Evolutionary conservation across 352 stramenopile species (phyloP).

Genomic region (Elongisporangium senticosum): DNA sequence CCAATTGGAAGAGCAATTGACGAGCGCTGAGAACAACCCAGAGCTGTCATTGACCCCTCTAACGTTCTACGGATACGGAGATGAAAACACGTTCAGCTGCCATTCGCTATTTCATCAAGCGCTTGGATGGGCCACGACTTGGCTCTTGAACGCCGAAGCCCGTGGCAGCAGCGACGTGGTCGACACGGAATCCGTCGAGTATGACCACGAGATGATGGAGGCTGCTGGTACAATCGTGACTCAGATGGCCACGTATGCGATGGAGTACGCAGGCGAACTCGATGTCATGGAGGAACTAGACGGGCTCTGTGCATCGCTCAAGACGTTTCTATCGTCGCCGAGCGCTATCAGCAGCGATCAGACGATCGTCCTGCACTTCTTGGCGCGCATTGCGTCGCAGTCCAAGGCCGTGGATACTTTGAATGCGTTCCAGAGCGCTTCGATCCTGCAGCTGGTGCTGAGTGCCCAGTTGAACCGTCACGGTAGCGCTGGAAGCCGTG

Average conservation of each 20-base stretch:
- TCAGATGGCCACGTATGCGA: slow-evolving; percentile 34
- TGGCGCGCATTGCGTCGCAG: slow-evolving; percentile 27
- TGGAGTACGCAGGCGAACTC: slow-evolving; percentile 26
- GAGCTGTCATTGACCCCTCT: neutral
- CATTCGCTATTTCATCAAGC: slow-evolving; percentile 16
- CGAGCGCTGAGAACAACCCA: neutral
- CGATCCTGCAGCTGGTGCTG: slow-evolving; percentile 32
- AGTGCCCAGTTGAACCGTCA: slow-evolving; percentile 18
- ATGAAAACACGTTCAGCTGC: slow-evolving; percentile 11
- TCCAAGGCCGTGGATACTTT: slow-evolving; percentile 26
- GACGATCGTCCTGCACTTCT: slow-evolving; percentile 27
- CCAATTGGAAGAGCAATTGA: slow-evolving; percentile 33
- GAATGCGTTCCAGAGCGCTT: slow-evolving; percentile 23
- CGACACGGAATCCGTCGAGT: slow-evolving; percentile 6
- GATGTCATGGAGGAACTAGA: slow-evolving; percentile 20
- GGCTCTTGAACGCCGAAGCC: slow-evolving; percentile 4
- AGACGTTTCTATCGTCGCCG: slow-evolving; percentile 9
- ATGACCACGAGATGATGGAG: slow-evolving; percentile 17
- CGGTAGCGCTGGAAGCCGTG: slow-evolving; percentile 11
- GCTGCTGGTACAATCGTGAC: slow-evolving; percentile 28
- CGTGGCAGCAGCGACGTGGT: neutral
- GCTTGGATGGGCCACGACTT: slow-evolving; percentile 1
- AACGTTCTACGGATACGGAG: neutral
- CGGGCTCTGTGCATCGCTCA: slow-evolving; percentile 26
- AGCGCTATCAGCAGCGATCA: slow-evolving; percentile 20